Conservation (phyloP, 805 yeast genomes). For the Nakazawaea molendinolei region DNA sequence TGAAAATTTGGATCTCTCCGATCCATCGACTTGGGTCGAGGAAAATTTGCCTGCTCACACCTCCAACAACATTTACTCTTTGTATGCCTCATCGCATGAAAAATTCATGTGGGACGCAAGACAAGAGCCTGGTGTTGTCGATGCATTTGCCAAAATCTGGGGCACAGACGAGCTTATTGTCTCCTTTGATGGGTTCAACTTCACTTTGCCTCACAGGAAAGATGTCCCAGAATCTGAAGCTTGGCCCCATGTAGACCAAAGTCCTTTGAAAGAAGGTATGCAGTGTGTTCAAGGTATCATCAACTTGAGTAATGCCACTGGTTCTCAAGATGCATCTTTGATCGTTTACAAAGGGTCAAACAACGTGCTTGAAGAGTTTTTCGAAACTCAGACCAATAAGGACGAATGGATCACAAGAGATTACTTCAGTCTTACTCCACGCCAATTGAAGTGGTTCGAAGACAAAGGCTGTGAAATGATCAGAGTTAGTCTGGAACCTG, state of each 20-base stretch:
- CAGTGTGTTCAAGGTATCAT: slow-evolving; percentile 29
- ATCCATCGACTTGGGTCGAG: slow-evolving; percentile 23
- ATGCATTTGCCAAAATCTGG: slow-evolving; percentile 23
- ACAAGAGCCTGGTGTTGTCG: slow-evolving; percentile 22
- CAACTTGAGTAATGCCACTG: slow-evolving; percentile 19
- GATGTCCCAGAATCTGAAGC: slow-evolving; percentile 13
- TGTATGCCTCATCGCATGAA: slow-evolving; percentile 23
- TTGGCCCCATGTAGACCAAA: slow-evolving; percentile 31
- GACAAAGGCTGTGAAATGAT: slow-evolving; percentile 22
- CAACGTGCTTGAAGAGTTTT: slow-evolving; percentile 19
- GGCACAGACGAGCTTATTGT: slow-evolving; percentile 27
- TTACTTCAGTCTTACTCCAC: slow-evolving; percentile 15
- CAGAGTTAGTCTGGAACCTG: slow-evolving; percentile 25
- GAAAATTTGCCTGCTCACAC: slow-evolving; percentile 23
- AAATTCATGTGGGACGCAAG: slow-evolving; percentile 28
- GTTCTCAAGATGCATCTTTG: slow-evolving; percentile 25
- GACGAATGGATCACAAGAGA: slow-evolving; percentile 20
- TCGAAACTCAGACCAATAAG: slow-evolving; percentile 17
- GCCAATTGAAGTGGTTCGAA: slow-evolving; percentile 22
- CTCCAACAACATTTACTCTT: slow-evolving; percentile 14
- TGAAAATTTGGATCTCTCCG: slow-evolving; percentile 18
- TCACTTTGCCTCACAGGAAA: slow-evolving; percentile 21
- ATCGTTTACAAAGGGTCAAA: slow-evolving; percentile 23
- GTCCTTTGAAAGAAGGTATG: slow-evolving; percentile 24
- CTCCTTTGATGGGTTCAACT: slow-evolving; percentile 27